Percentiles rank a stretch among this genome's conserved stretches.
Evolutionary conservation across 2,329 filamentous ascomycete species (phyloP).

Genomic region (Hypoxylon sp.): DNA sequence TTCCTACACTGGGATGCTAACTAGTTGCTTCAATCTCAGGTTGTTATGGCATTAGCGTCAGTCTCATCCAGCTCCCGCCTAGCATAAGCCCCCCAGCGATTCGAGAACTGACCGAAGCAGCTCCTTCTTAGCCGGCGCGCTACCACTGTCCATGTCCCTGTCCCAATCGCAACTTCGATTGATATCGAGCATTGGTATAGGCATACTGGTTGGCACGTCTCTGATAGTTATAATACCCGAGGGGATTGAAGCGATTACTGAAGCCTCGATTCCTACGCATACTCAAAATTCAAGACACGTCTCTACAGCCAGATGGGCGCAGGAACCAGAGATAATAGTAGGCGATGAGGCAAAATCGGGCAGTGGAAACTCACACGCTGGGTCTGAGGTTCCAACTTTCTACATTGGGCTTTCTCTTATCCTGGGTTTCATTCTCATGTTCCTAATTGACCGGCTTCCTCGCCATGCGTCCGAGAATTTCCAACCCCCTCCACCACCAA

Average conservation of each 20-base stretch:
- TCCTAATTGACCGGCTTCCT: slow-evolving; percentile 89
- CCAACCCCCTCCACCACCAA: slow-evolving; percentile 74
- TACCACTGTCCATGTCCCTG: slow-evolving; percentile 89
- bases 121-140: slow-evolving; percentile 91
- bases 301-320: slow-evolving; percentile 40
- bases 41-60: slow-evolving; percentile 55
- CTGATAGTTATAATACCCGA: slow-evolving; percentile 98
- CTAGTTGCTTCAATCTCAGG: slow-evolving; percentile 40
- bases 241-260: slow-evolving; percentile 90
- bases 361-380: slow-evolving; percentile 49
- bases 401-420: slow-evolving; percentile 91
- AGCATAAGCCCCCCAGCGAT: slow-evolving; percentile 15
- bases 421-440: slow-evolving; percentile 95
- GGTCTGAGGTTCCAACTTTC: slow-evolving; percentile 70
- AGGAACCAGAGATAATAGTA: slow-evolving; percentile 36
- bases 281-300: slow-evolving; percentile 38
- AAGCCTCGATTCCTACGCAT: slow-evolving; percentile 57
- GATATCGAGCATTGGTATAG: slow-evolving; percentile 92
- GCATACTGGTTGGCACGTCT: slow-evolving; percentile 92
- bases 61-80: slow-evolving; percentile 34
- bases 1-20: slow-evolving; percentile 39
- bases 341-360: slow-evolving; percentile 38
- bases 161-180: slow-evolving; percentile 88
- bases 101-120: slow-evolving; percentile 61
- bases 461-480: slow-evolving; percentile 76